Percentiles rank a stretch among this genome's conserved stretches.
phyloP scores from a whole-genome alignment of 1,284 basidiomycete species.

The Meira nashicola region DNA sequence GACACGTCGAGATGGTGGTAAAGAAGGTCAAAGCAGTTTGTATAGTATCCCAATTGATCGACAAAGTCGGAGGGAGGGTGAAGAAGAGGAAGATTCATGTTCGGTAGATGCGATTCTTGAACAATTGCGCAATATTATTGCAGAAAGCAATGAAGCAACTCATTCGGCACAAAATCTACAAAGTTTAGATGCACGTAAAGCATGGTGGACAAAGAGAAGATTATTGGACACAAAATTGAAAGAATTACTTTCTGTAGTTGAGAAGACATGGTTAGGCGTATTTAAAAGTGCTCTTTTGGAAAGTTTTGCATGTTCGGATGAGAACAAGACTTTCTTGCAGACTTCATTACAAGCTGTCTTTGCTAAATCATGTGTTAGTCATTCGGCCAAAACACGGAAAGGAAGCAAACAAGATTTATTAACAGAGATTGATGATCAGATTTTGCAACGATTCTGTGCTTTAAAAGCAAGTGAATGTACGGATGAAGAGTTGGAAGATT shows the following conservation, averaged over 20 bases:
- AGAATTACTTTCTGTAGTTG: slow-evolving; percentile 74
- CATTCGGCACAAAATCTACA: slow-evolving; percentile 69
- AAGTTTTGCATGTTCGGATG: background rate
- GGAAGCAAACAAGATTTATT: background rate
- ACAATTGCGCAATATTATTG: slow-evolving; percentile 75
- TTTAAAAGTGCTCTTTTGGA: slow-evolving; percentile 63
- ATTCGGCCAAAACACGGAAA: background rate
- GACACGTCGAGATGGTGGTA: slow-evolving; percentile 62
- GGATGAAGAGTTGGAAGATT: slow-evolving; percentile 90
- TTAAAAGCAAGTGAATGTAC: slow-evolving; percentile 68
- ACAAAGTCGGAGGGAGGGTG: slow-evolving; percentile 71
- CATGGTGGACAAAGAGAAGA: slow-evolving; percentile 80
- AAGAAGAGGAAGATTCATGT: slow-evolving; percentile 65
- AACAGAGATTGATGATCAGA: slow-evolving; percentile 63
- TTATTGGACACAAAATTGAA: slow-evolving; percentile 72
- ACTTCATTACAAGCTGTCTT: slow-evolving; percentile 15
- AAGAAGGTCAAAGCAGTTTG: slow-evolving; percentile 12
- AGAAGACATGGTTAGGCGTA: slow-evolving; percentile 92
- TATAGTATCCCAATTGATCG: slow-evolving; percentile 79
- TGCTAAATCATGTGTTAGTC: slow-evolving; percentile 3
- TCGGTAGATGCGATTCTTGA: slow-evolving; percentile 68
- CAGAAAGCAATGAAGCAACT: slow-evolving; percentile 70
- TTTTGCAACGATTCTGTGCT: slow-evolving; percentile 80
- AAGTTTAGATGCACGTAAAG: slow-evolving; percentile 61
- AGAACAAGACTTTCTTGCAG: slow-evolving; percentile 21